phyloP scores from a whole-genome alignment of 257 asterid genomes.

The Coffea eugenioides region DNA sequence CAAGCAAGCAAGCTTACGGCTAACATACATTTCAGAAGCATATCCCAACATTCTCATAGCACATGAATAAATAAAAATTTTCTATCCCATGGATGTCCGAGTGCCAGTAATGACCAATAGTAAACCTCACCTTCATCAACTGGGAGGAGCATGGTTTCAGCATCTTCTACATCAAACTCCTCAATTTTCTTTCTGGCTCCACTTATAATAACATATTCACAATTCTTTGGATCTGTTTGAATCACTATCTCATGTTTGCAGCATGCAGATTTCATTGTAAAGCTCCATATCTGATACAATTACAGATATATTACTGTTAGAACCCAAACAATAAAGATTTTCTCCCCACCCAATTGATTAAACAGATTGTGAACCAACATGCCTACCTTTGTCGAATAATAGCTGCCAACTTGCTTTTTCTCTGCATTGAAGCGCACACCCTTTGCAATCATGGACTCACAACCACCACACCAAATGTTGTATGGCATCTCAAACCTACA shows the following conservation, averaged over 20 bases:
- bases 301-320: constrained; percentile 6
- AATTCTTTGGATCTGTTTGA: constrained; percentile 90
- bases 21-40: background rate
- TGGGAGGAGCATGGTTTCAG: constrained; percentile 82
- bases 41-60: background rate
- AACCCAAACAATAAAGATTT: background rate
- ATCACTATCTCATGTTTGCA: constrained; percentile 88
- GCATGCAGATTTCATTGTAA: constrained; percentile 92
- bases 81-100: background rate
- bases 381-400: constrained; percentile 84
- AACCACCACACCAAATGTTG: constrained; percentile 97
- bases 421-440: constrained; percentile 99
- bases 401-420: constrained; percentile 96
- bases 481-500: constrained; percentile 95
- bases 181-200: constrained; percentile 81
- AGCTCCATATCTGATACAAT: constrained; percentile 84
- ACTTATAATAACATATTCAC: constrained; percentile 69
- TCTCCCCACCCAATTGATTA: background rate
- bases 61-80: background rate
- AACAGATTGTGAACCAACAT: constrained; percentile 11
- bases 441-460: constrained; percentile 97
- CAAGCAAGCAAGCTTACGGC: background rate
- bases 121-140: constrained; percentile 65
- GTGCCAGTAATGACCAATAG: background rate
- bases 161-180: constrained; percentile 93